Conservation (phyloP, 148 eudicot genomes). For the Spergularia marina region DNA sequence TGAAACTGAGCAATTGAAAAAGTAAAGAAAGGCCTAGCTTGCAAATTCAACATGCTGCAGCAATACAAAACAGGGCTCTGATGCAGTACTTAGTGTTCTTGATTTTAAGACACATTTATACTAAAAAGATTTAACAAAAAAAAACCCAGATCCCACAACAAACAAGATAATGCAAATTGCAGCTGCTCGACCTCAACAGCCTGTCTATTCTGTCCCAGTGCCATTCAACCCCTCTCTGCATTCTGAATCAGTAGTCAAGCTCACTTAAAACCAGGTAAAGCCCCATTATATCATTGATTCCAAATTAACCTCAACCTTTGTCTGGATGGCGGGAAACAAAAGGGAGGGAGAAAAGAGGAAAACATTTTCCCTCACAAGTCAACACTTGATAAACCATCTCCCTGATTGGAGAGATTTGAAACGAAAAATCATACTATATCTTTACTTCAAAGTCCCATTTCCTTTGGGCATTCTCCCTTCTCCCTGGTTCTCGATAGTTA, state of each 20-base stretch:
- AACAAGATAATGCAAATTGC: neutral
- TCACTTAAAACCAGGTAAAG: slow-evolving; percentile 1
- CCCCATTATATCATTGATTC: neutral
- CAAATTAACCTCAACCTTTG: neutral
- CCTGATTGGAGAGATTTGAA: too few relatives aligned
- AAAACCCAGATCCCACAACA: neutral
- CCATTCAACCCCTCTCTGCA: neutral
- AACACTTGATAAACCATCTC: too few relatives aligned
- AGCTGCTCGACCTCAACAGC: neutral
- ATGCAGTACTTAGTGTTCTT: neutral
- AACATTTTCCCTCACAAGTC: too few relatives aligned
- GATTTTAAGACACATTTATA: neutral
- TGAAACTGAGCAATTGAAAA: neutral
- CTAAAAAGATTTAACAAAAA: neutral
- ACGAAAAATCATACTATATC: too few relatives aligned
- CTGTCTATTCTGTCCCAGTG: neutral
- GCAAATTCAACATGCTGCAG: slow-evolving; percentile 5
- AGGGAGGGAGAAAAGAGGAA: neutral
- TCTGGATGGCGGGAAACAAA: too few relatives aligned
- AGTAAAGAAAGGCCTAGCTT: neutral
- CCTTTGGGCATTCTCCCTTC: too few relatives aligned
- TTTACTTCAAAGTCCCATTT: too few relatives aligned
- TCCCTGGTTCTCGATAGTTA: too few relatives aligned
- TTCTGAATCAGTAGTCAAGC: neutral
- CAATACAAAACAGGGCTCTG: neutral